Evolutionary conservation across 495 filamentous ascomycete genomes (phyloP).

Genomic region (Hypoxylon fuscum): DNA sequence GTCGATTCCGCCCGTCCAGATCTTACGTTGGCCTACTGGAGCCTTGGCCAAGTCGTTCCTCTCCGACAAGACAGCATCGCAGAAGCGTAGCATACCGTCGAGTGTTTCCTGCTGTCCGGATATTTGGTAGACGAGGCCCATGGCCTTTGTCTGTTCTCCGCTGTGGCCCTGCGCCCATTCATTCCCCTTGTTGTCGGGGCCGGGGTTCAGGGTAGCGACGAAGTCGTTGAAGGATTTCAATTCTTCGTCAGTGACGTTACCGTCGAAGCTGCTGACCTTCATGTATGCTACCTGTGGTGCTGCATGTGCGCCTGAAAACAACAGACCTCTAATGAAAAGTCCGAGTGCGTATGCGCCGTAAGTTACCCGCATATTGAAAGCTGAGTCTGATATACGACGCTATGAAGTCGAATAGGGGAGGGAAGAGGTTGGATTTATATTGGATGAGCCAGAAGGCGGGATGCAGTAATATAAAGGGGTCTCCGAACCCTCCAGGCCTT

Average conservation of each 20-base stretch:
- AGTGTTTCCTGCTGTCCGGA: conserved; percentile 25
- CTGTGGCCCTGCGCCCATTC: conserved; percentile 32
- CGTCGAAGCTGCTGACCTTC: conserved; percentile 34
- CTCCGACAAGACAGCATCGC: conserved; percentile 29
- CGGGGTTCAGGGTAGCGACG: conserved; percentile 20
- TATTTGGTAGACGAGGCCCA: conserved; percentile 29
- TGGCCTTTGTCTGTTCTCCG: conserved; percentile 29
- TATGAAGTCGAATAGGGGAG: neutral
- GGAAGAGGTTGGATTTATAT: too few species aligned
- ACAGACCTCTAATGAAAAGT: conserved; percentile 8
- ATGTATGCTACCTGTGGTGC: too few species aligned
- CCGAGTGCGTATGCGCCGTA: too few species aligned
- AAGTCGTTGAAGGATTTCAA: conserved; percentile 32
- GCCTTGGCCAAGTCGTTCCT: conserved; percentile 28
- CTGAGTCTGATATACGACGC: too few species aligned
- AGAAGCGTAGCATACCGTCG: conserved; percentile 31
- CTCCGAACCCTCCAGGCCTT: too few species aligned
- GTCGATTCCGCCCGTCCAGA: conserved; percentile 26
- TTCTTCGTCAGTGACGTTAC: conserved; percentile 23
- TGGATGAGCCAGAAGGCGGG: too few species aligned
- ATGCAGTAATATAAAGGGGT: too few species aligned
- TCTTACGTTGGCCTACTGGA: conserved; percentile 25
- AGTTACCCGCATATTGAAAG: conserved; percentile 1
- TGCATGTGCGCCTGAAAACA: conserved; percentile 3
- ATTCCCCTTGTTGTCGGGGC: conserved; percentile 15